Conservation (phyloP, 2,329 filamentous ascomycete genomes). For the Talaromyces sp. region DNA sequence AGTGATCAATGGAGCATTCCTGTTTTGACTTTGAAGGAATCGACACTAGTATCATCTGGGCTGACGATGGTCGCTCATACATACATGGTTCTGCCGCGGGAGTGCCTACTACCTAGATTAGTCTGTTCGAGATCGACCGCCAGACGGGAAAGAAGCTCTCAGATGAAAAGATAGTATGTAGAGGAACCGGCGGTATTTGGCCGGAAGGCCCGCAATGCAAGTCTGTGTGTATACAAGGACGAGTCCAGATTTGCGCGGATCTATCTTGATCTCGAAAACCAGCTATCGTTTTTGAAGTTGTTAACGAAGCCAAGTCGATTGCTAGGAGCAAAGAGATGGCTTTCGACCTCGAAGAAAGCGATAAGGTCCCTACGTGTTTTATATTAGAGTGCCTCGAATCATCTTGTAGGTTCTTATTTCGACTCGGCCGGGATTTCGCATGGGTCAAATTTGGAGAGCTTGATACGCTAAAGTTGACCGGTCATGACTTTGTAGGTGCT, state of each 20-base stretch:
- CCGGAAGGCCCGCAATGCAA: conserved; percentile 45
- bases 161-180: conserved; percentile 33
- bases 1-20: conserved; percentile 40
- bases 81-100: conserved; percentile 21
- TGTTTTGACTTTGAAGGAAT: conserved; percentile 39
- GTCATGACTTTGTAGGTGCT: conserved; percentile 34
- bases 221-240: conserved; percentile 25
- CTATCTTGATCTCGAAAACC: conserved; percentile 20
- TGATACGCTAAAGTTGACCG: conserved; percentile 30
- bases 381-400: background rate
- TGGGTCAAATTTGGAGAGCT: conserved; percentile 21
- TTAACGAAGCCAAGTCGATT: conserved; percentile 23
- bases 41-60: conserved; percentile 49
- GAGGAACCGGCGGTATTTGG: conserved; percentile 44
- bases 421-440: background rate
- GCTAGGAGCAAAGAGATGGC: conserved; percentile 14
- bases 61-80: conserved; percentile 40
- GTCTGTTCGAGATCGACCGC: conserved; percentile 1
- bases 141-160: conserved; percentile 6
- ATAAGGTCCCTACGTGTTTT: background rate
- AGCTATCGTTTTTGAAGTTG: conserved; percentile 19
- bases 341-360: conserved; percentile 1
- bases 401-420: conserved; percentile 1
- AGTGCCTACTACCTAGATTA: background rate
- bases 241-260: conserved; percentile 25